Conservation (phyloP, 108 stramenopile genomes). For the Cyclostephanos tholiformis region DNA sequence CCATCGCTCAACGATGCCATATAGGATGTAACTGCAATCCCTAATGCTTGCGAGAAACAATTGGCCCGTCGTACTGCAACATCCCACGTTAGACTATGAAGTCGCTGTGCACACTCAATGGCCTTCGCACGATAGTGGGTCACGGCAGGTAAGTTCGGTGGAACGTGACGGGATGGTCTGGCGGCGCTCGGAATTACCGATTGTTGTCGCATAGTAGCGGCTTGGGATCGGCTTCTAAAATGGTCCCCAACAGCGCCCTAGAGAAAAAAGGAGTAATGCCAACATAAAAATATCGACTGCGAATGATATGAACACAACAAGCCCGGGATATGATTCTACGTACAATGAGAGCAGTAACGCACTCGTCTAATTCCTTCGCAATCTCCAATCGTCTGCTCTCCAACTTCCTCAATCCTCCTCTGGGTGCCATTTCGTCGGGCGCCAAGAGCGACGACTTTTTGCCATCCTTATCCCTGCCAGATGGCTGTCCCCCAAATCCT, state of each 20-base stretch:
- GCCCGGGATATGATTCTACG: background rate
- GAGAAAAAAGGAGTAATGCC: constrained; percentile 4
- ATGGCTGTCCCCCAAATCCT: constrained; percentile 66
- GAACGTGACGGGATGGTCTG: constrained; percentile 63
- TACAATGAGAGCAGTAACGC: constrained; percentile 52
- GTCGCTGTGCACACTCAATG: constrained; percentile 65
- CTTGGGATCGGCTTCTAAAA: constrained; percentile 44
- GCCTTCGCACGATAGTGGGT: constrained; percentile 54
- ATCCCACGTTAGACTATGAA: constrained; percentile 81
- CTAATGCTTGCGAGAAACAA: constrained; percentile 84
- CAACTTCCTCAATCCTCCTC: constrained; percentile 79
- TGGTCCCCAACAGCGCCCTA: constrained; percentile 58
- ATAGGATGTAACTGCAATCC: constrained; percentile 77
- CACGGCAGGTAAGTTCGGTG: constrained; percentile 38
- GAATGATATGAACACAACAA: background rate
- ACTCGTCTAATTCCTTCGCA: constrained; percentile 48
- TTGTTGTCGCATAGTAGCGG: constrained; percentile 50
- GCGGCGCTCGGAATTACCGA: constrained; percentile 21
- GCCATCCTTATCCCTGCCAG: constrained; percentile 45
- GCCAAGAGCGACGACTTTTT: too few species aligned
- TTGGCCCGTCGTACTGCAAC: constrained; percentile 79
- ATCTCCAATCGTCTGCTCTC: constrained; percentile 66
- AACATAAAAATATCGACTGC: background rate
- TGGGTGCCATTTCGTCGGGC: constrained; percentile 21
- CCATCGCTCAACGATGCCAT: constrained; percentile 74